These are phyloP conservation scores for Urostyla sp. DNA, from an alignment of 73 alveolate species.

Conservation along the genomic window DNA sequence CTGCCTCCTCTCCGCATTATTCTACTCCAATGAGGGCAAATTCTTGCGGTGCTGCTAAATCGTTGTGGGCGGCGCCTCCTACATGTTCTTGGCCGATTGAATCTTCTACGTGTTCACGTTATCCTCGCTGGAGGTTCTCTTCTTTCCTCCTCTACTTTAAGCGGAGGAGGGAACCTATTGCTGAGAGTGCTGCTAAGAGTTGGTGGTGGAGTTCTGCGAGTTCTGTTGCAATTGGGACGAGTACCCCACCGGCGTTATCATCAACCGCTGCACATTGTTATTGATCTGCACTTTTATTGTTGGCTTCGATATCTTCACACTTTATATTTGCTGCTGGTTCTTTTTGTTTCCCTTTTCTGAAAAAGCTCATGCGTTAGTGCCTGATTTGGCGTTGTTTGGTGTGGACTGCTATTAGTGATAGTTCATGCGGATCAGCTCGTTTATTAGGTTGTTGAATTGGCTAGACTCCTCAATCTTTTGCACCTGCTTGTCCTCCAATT, in stretches of 20 bases:
- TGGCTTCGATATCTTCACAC: conserved; percentile 35
- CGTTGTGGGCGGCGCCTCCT: conserved; percentile 49
- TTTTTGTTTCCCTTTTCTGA: neutral
- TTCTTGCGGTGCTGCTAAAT: conserved; percentile 27
- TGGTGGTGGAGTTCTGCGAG: neutral
- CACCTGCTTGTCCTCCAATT: conserved; percentile 28
- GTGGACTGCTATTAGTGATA: conserved; percentile 30
- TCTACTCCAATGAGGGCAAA: conserved; percentile 43
- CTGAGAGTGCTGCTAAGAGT: neutral
- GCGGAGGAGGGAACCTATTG: neutral
- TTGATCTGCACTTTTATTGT: conserved; percentile 50
- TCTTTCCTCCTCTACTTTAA: neutral
- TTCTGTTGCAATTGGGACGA: too few species aligned
- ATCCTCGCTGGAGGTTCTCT: conserved; percentile 31
- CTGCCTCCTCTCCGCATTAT: conserved; percentile 40
- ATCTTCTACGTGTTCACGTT: conserved; percentile 25
- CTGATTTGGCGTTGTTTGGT: neutral
- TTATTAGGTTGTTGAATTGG: conserved; percentile 15
- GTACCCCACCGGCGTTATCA: conserved; percentile 45
- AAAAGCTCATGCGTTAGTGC: conserved; percentile 24
- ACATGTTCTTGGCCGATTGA: conserved; percentile 2
- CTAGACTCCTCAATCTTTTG: conserved; percentile 12
- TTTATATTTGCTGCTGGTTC: neutral
- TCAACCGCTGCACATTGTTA: conserved; percentile 58
- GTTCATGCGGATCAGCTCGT: conserved; percentile 38